phyloP scores from a whole-genome alignment of 768 basidiomycete species.

The Paxillus rubicundulus region DNA sequence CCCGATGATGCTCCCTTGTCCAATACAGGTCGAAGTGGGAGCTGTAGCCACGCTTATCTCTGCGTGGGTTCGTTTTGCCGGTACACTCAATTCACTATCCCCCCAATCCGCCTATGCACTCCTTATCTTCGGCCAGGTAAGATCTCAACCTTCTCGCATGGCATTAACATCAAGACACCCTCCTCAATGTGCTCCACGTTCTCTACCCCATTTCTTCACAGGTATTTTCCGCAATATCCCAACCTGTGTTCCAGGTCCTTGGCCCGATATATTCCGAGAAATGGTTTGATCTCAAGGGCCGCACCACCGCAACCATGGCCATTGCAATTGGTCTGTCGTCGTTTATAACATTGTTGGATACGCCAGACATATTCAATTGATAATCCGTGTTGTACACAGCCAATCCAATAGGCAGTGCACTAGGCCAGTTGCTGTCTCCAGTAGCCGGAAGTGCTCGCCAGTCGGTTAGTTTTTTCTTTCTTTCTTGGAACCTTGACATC shows the following conservation, averaged over 20 bases:
- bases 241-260: slow-evolving; percentile 73
- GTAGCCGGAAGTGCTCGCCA: slow-evolving; percentile 49
- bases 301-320: slow-evolving; percentile 76
- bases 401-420: slow-evolving; percentile 70
- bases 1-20: not conserved
- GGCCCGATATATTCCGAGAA: slow-evolving; percentile 79
- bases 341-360: not conserved
- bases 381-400: slow-evolving; percentile 36
- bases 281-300: slow-evolving; percentile 76
- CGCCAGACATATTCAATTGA: not conserved
- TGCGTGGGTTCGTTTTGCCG: slow-evolving; percentile 77
- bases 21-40: slow-evolving; percentile 60
- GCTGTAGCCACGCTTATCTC: slow-evolving; percentile 53
- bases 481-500: not conserved
- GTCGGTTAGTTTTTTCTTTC: slow-evolving; percentile 46
- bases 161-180: not conserved
- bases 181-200: not conserved
- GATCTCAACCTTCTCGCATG: not conserved
- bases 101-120: slow-evolving; percentile 57
- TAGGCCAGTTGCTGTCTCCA: slow-evolving; percentile 74
- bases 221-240: slow-evolving; percentile 62
- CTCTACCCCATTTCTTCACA: slow-evolving; percentile 20
- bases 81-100: slow-evolving; percentile 55
- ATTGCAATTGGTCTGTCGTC: slow-evolving; percentile 41
- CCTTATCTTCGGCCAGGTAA: slow-evolving; percentile 69